A percentile compares a stretch with the other conserved stretches of the same genome.
These are phyloP conservation scores for Trifolium subterraneum DNA, from an alignment of 306 rosid genomes.

Conservation along the genomic window DNA sequence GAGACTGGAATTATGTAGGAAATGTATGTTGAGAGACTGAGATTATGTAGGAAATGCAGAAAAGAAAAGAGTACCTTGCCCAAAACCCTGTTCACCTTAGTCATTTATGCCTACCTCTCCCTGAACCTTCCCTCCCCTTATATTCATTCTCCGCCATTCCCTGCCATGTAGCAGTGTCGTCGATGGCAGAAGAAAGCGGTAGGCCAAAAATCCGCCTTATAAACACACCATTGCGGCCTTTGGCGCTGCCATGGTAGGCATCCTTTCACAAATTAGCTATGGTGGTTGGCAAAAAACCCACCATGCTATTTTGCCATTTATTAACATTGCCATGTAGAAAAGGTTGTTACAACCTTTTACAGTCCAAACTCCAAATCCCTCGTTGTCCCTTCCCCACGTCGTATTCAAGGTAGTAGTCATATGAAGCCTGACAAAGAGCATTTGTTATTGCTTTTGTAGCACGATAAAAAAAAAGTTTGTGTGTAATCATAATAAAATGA, in stretches of 20 bases:
- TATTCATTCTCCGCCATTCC: not conserved
- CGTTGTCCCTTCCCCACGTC: not conserved
- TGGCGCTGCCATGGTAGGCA: not conserved
- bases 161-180: not conserved
- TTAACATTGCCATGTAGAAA: not conserved
- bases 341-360: not conserved
- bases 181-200: not conserved
- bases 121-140: not conserved
- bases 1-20: too few species aligned
- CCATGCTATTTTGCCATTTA: not conserved
- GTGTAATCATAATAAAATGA: not conserved
- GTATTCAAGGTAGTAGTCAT: slow-evolving; percentile 2
- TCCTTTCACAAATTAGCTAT: not conserved
- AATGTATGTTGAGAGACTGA: too few species aligned
- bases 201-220: not conserved
- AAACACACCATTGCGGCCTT: not conserved
- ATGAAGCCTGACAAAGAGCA: not conserved
- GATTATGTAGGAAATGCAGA: too few species aligned
- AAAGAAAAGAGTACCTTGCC: too few species aligned
- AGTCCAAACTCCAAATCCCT: slow-evolving; percentile 1
- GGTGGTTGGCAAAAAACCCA: not conserved
- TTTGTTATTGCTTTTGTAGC: slow-evolving; percentile 18
- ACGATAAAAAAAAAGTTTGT: not conserved
- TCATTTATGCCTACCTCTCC: slow-evolving; percentile 11
- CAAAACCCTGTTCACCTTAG: not conserved